These are phyloP conservation scores for Boletus rufocinnamomeus DNA, from an alignment of 768 basidiomycete species.

Conservation along the genomic window DNA sequence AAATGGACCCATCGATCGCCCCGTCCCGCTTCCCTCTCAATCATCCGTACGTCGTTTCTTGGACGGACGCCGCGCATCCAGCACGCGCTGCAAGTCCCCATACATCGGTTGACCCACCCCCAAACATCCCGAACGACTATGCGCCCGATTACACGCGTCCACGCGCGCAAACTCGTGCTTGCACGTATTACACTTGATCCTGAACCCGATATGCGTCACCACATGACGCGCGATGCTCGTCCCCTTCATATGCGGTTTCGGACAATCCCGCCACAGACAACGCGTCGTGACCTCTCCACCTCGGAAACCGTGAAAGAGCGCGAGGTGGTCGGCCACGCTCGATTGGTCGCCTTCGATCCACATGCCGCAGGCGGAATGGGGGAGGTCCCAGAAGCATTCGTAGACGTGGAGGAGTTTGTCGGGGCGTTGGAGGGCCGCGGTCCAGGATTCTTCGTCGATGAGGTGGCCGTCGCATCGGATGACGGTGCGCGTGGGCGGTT, in stretches of 20 bases:
- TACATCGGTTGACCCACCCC: slow-evolving; percentile 36
- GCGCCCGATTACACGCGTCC: slow-evolving; percentile 38
- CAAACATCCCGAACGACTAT: slow-evolving; percentile 32
- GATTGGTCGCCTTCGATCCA: slow-evolving; percentile 39
- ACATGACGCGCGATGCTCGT: slow-evolving; percentile 37
- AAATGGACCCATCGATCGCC: background rate
- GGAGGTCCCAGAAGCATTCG: slow-evolving; percentile 33
- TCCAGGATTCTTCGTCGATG: slow-evolving; percentile 34
- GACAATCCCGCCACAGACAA: slow-evolving; percentile 35
- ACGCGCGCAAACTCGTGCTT: slow-evolving; percentile 36
- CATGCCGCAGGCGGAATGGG: slow-evolving; percentile 32
- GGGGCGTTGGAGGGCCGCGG: slow-evolving; percentile 20
- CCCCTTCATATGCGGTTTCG: slow-evolving; percentile 32
- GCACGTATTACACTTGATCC: slow-evolving; percentile 34
- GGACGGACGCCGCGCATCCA: slow-evolving; percentile 29
- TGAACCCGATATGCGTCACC: slow-evolving; percentile 34
- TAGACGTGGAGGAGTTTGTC: slow-evolving; percentile 33
- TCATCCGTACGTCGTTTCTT: slow-evolving; percentile 38
- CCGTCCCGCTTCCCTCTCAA: background rate
- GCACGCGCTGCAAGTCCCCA: slow-evolving; percentile 28
- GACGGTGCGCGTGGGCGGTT: slow-evolving; percentile 16
- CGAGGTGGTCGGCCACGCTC: slow-evolving; percentile 35
- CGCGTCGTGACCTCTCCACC: slow-evolving; percentile 34
- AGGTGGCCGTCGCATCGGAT: slow-evolving; percentile 30
- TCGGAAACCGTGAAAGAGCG: slow-evolving; percentile 32